These are phyloP conservation scores for Fraxinus paxiana DNA, from an alignment of 305 asterid genomes.

Conservation along the genomic window DNA sequence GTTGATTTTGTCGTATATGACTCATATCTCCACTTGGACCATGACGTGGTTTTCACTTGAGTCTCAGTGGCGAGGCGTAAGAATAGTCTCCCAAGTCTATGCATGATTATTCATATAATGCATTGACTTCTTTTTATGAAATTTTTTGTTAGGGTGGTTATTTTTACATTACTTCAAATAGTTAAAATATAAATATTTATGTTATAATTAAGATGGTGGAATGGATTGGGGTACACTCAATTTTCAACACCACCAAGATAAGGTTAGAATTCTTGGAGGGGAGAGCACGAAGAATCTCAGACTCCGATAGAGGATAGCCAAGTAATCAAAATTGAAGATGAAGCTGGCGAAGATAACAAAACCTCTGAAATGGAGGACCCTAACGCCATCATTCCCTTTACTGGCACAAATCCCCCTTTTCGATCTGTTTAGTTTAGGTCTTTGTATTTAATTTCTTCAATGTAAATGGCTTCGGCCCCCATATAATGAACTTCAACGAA, in stretches of 20 bases:
- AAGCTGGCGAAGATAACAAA: neutral
- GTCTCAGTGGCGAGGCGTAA: no score
- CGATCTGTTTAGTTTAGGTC: neutral
- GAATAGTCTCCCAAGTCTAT: no score
- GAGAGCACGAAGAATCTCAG: neutral
- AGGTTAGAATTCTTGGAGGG: neutral
- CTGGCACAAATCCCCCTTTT: neutral
- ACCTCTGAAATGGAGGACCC: neutral
- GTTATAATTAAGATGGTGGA: neutral
- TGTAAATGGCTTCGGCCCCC: neutral
- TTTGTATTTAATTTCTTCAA: neutral
- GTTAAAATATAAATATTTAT: no score
- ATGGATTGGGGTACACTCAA: neutral
- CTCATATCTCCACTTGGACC: no score
- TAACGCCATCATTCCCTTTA: neutral
- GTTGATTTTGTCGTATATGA: no score
- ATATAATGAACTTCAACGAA: neutral
- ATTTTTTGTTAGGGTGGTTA: no score
- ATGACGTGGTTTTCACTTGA: no score
- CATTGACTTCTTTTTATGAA: no score
- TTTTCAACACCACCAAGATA: neutral
- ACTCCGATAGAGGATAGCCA: neutral
- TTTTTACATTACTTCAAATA: no score
- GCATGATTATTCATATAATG: no score
- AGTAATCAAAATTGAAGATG: neutral